Conservation (phyloP, 768 basidiomycete genomes). For the Termitomyces sp. region DNA sequence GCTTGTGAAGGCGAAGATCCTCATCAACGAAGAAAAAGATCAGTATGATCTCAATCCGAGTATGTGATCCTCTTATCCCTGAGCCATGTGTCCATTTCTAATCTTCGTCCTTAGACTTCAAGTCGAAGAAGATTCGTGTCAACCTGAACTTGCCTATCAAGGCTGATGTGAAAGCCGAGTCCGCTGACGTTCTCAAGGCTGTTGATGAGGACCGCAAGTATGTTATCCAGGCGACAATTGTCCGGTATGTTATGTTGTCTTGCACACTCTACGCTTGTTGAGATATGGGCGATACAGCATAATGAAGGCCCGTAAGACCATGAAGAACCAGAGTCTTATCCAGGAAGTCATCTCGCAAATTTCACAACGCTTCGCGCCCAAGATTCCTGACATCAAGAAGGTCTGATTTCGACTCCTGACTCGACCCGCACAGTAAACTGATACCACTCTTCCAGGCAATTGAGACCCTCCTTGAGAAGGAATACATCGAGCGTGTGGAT, state of each 20-base stretch:
- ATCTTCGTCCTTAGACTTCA: conserved; percentile 60
- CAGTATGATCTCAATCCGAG: conserved; percentile 91
- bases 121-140: conserved; percentile 94
- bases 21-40: conserved; percentile 85
- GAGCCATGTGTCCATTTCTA: conserved; percentile 3
- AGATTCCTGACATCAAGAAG: conserved; percentile 98
- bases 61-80: conserved; percentile 23
- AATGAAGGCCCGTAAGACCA: conserved; percentile 95
- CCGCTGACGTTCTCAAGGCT: conserved; percentile 87
- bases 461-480: conserved; percentile 92
- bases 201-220: conserved; percentile 99
- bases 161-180: conserved; percentile 92
- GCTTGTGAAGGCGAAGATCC: conserved; percentile 85
- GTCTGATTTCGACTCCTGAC: conserved; percentile 34
- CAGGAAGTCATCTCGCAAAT: conserved; percentile 92
- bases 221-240: conserved; percentile 93
- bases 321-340: conserved; percentile 91
- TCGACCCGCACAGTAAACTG: not conserved
- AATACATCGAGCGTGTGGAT: conserved; percentile 97
- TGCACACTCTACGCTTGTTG: not conserved
- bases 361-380: conserved; percentile 85
- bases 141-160: conserved; percentile 93
- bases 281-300: conserved; percentile 48
- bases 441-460: conserved; percentile 60
- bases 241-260: conserved; percentile 48